phyloP scores from a whole-genome alignment of 2,329 filamentous ascomycete species.

The Botrytis elliptica region DNA sequence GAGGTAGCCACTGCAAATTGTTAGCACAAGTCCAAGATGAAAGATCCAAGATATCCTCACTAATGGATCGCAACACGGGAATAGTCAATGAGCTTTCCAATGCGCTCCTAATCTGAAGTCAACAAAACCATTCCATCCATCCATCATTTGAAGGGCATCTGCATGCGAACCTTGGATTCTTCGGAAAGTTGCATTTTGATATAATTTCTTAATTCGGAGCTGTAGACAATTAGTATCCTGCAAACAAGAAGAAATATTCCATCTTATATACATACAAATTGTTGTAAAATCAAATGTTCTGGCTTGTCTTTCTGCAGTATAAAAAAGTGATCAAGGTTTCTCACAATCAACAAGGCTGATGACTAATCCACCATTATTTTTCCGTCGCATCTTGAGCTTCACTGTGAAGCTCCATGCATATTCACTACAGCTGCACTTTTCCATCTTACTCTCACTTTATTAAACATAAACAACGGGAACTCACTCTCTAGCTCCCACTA shows the following conservation, averaged over 20 bases:
- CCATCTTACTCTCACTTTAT: neutral
- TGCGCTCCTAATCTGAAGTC: conserved; percentile 73
- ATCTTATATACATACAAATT: conserved; percentile 7
- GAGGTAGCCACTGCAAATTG: conserved; percentile 74
- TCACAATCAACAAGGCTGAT: conserved; percentile 16
- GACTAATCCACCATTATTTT: conserved; percentile 21
- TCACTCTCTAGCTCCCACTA: neutral
- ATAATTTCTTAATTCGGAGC: conserved; percentile 11
- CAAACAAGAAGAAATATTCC: neutral
- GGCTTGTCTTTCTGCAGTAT: conserved; percentile 3
- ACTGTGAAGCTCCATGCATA: conserved; percentile 16
- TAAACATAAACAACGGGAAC: neutral
- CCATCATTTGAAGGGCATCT: neutral
- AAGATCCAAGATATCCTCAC: conserved; percentile 51
- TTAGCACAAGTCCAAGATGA: conserved; percentile 39
- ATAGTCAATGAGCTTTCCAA: conserved; percentile 93
- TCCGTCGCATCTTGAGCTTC: conserved; percentile 23
- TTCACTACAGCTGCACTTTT: neutral
- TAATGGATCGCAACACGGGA: conserved; percentile 94
- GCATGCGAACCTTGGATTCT: conserved; percentile 79
- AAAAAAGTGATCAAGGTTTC: conserved; percentile 25
- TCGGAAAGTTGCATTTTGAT: conserved; percentile 67
- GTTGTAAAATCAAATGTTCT: conserved; percentile 11
- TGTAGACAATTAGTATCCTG: neutral
- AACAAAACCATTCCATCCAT: conserved; percentile 22